Base-by-base conservation (phyloP, 768 basidiomycete genomes). In the Hebeloma cylindrosporum region DNA sequence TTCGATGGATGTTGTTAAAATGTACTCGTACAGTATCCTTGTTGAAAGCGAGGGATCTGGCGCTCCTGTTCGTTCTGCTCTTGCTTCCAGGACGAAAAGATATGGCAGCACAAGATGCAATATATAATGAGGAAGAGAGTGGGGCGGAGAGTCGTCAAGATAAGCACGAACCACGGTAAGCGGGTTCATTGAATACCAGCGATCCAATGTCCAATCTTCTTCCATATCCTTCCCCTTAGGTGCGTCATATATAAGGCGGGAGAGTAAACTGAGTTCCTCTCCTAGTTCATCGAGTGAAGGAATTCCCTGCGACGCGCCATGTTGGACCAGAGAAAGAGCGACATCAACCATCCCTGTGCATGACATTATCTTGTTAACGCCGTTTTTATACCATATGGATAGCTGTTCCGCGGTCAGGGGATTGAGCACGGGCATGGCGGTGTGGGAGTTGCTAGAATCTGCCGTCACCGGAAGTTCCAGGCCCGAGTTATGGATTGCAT, bases 231-330 rank as follows among this genome's bases (percentile, higher is more conserved):
- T 65, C 6, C 71, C 71, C 27, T 74, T 72, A 41, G 77, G 75
- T 7, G 80, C 72, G 59, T 96, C 93, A 54, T 99, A 99, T 9
- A 94, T 82, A 33, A 98, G 76, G 14, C 85, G 77, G 1, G 88
- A 84, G 27, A 99, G 76, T 5, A 98, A 78, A 52, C 82, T 88
- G 29, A 98, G 77, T 41, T 98, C 94, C 68, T 97, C 95, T 2
- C 93, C 95, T 2, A 93, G 64, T 57, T 83, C 81, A 53, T 95
- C 94, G 30, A 99, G 76, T 1, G 71, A 80, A 14, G 81, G 75
- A 9, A 96, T 71, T 10, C 85, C 86, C 53, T 81, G 80, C 6
- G 92, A 85, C 8, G 87, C 93, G 10, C 83, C 93, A 51, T 95
- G 83, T 61, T 96, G 94, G 7, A 92, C 75, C 33, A 86, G 72